Evolutionary conservation across 1,139 yeast genomes (phyloP).

Genomic region (Pichia terricola): DNA sequence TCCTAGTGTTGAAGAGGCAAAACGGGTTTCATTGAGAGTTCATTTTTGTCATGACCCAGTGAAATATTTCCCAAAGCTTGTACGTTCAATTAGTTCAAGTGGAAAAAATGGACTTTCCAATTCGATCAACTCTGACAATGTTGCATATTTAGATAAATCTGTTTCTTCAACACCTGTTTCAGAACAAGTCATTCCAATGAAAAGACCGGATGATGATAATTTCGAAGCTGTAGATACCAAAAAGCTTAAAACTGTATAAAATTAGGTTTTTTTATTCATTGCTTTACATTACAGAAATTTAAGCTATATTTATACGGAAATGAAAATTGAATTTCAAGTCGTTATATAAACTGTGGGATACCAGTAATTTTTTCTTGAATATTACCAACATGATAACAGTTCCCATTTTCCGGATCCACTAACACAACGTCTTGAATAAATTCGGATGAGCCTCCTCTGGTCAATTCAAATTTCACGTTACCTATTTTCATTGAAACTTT

Average conservation of each 20-base stretch:
- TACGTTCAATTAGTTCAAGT: not conserved
- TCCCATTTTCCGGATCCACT: constrained; percentile 38
- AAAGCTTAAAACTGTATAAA: not conserved
- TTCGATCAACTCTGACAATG: not conserved
- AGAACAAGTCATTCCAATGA: not conserved
- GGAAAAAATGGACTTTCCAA: no score
- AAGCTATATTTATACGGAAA: no score
- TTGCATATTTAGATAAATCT: not conserved
- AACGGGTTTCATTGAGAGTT: constrained; percentile 50
- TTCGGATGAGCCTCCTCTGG: constrained; percentile 64
- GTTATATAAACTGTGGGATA: constrained; percentile 29
- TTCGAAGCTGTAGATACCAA: constrained; percentile 3
- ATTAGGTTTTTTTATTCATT: not conserved
- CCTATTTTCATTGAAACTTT: constrained; percentile 68
- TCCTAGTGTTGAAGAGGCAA: constrained; percentile 53
- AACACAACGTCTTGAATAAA: constrained; percentile 68
- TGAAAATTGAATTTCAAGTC: no score
- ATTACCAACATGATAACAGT: constrained; percentile 52
- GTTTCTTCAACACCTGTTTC: not conserved
- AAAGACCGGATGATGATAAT: constrained; percentile 2
- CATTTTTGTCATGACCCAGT: constrained; percentile 53
- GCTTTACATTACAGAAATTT: no score
- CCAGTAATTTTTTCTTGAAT: constrained; percentile 45
- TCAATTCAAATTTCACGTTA: constrained; percentile 55
- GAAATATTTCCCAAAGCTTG: constrained; percentile 18